Conservation (phyloP, 1,139 yeast genomes). For the Taphrina wiesneri region DNA sequence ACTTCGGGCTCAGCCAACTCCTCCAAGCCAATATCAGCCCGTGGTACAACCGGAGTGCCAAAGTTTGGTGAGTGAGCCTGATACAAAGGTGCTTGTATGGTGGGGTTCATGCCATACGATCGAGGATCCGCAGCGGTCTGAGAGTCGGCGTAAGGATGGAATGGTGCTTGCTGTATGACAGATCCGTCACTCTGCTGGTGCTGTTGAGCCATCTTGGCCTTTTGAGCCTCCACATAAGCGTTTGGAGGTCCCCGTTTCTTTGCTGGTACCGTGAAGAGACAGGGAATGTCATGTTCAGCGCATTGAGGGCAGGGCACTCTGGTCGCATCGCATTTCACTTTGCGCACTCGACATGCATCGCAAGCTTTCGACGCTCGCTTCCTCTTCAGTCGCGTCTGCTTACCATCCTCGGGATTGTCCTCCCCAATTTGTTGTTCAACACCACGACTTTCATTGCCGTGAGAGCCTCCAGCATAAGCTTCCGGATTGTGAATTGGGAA, state of each 20-base stretch:
- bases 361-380: conserved; percentile 25
- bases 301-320: conserved; percentile 18
- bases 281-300: conserved; percentile 17
- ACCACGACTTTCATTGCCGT: not conserved
- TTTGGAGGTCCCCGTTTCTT: conserved; percentile 18
- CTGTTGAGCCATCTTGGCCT: conserved; percentile 1
- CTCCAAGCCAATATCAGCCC: conserved; percentile 1
- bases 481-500: conserved; percentile 2
- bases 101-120: not conserved
- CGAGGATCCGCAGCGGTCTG: not conserved
- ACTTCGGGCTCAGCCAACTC: not conserved
- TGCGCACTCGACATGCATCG: conserved; percentile 14
- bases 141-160: not conserved
- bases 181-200: conserved; percentile 5
- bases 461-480: not conserved
- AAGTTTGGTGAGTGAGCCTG: not conserved
- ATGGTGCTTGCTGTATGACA: not conserved
- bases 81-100: not conserved
- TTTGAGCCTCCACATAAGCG: conserved; percentile 27
- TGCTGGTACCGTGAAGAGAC: conserved; percentile 11
- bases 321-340: conserved; percentile 19
- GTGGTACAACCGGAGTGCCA: not conserved
- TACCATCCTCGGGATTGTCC: not conserved
- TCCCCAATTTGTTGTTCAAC: not conserved
- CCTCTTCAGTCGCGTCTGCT: conserved; percentile 14